Percentiles rank a stretch among this genome's conserved stretches.
These are phyloP conservation scores for Eucalyptus shirleyi DNA, from an alignment of 345 rosid genomes.

Conservation along the genomic window DNA sequence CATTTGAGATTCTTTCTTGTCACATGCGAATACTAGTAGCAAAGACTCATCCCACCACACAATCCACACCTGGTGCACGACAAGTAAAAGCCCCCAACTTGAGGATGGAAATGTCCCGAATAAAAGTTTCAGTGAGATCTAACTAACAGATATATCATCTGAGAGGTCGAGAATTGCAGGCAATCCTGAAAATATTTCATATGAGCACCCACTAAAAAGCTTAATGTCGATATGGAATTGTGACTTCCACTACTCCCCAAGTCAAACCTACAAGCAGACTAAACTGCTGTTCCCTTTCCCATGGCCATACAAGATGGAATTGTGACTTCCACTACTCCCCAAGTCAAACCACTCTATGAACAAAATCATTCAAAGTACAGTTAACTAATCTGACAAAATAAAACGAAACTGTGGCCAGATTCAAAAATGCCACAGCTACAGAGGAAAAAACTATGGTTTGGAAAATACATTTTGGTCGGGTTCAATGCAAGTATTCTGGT, in stretches of 20 bases:
- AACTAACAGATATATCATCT: not conserved
- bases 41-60: not conserved
- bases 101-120: not conserved
- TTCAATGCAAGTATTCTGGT: not conserved
- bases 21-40: not conserved
- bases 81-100: not conserved
- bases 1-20: not conserved
- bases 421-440: conserved; percentile 4
- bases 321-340: too few species aligned
- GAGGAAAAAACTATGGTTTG: not conserved
- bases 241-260: not conserved
- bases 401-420: not conserved
- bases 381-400: not conserved
- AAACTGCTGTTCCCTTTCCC: not conserved
- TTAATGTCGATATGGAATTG: not conserved
- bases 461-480: conserved; percentile 3
- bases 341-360: not conserved
- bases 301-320: not conserved
- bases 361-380: not conserved
- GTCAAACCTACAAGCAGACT: not conserved
- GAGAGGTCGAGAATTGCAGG: not conserved
- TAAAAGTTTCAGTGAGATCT: not conserved
- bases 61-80: not conserved
- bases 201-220: not conserved
- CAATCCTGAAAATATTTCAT: not conserved